These are phyloP conservation scores for Coniferiporia sulphurascens DNA, from an alignment of 1,284 basidiomycete genomes.

Conservation along the genomic window DNA sequence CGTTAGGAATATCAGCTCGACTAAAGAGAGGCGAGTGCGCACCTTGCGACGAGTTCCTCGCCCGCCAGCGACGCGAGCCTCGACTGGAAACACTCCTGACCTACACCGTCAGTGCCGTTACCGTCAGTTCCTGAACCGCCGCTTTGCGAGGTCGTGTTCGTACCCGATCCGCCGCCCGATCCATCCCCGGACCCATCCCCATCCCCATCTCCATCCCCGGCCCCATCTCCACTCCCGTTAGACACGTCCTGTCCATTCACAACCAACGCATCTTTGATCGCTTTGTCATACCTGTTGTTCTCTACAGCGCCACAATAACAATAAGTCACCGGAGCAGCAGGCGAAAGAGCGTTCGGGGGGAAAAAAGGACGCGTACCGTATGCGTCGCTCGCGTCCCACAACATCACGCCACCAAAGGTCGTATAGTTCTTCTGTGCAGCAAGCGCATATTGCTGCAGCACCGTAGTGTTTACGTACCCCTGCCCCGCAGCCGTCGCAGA, in stretches of 20 bases:
- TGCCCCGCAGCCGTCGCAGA: slow-evolving; percentile 21
- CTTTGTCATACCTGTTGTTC: slow-evolving; percentile 19
- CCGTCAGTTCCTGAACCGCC: slow-evolving; percentile 5
- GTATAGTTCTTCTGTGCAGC: slow-evolving; percentile 18
- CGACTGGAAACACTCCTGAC: slow-evolving; percentile 3
- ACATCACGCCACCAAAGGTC: slow-evolving; percentile 20
- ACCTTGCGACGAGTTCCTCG: not conserved
- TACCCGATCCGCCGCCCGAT: not conserved
- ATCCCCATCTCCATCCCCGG: not conserved
- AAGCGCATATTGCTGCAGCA: slow-evolving; percentile 17
- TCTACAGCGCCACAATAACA: not conserved
- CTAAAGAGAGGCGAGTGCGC: not conserved
- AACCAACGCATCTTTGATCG: slow-evolving; percentile 15
- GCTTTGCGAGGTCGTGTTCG: slow-evolving; percentile 2
- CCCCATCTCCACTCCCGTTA: slow-evolving; percentile 3
- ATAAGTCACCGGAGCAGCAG: not conserved
- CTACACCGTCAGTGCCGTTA: not conserved
- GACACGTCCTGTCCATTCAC: slow-evolving; percentile 13
- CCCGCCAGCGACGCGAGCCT: not conserved
- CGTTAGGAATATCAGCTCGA: not conserved
- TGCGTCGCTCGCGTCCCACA: slow-evolving; percentile 19
- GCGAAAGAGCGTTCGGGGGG: not conserved
- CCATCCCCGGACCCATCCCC: not conserved
- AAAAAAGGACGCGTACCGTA: slow-evolving; percentile 12
- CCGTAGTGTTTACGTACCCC: slow-evolving; percentile 20